Conservation (phyloP, 2,329 filamentous ascomycete genomes). For the Curvularia eragrostidis region DNA sequence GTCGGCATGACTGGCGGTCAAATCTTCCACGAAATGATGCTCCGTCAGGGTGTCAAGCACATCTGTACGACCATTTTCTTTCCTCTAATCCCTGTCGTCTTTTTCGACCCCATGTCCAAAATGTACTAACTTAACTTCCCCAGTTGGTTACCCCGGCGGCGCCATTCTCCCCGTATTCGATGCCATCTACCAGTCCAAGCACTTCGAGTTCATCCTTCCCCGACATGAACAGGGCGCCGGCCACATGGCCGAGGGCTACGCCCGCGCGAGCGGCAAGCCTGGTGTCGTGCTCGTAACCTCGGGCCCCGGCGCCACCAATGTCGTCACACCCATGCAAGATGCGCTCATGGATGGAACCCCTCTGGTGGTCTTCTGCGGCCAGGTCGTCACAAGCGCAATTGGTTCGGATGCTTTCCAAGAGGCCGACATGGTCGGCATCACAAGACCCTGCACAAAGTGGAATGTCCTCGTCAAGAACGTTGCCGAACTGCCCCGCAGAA, state of each 20-base stretch:
- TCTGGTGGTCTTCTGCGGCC: constrained; percentile 93
- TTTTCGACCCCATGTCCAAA: neutral
- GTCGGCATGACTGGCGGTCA: constrained; percentile 94
- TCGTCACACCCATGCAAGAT: constrained; percentile 95
- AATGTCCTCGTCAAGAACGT: constrained; percentile 98
- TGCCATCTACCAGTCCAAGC: constrained; percentile 96
- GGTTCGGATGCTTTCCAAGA: constrained; percentile 98
- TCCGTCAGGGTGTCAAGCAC: constrained; percentile 88
- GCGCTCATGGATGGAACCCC: constrained; percentile 94
- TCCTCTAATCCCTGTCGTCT: neutral
- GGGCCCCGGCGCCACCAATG: constrained; percentile 94
- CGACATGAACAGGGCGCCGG: constrained; percentile 97
- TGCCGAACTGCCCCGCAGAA: constrained; percentile 88
- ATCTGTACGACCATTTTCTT: constrained; percentile 69
- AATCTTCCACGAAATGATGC: constrained; percentile 99
- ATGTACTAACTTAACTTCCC: constrained; percentile 31
- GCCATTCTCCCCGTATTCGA: constrained; percentile 98
- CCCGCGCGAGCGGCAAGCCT: constrained; percentile 88
- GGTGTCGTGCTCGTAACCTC: constrained; percentile 97
- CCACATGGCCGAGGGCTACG: constrained; percentile 98
- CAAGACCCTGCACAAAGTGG: constrained; percentile 96
- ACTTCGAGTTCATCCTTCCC: constrained; percentile 95
- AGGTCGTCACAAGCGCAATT: constrained; percentile 88
- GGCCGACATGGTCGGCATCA: constrained; percentile 92
- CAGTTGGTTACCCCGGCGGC: constrained; percentile 81